These are phyloP conservation scores for Styphnolobium japonicum DNA, from an alignment of 306 rosid genomes.

Conservation along the genomic window DNA sequence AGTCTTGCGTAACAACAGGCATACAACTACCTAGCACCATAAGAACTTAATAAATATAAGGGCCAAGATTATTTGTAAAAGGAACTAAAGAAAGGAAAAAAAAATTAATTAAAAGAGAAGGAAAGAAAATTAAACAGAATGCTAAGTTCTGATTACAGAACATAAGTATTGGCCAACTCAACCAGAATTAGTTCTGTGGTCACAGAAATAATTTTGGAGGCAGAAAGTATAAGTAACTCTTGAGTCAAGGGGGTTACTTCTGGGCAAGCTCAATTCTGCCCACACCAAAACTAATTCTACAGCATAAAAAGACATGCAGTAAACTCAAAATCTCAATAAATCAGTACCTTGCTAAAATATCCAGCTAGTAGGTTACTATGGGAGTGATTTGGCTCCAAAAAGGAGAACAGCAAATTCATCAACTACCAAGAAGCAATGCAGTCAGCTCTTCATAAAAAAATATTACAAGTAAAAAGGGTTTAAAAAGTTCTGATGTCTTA, in stretches of 20 bases:
- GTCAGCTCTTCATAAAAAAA: conserved; percentile 34
- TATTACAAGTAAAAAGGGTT: conserved; percentile 1
- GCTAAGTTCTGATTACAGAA: not conserved
- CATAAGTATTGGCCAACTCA: not conserved
- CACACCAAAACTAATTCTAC: not conserved
- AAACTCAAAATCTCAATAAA: conserved; percentile 28
- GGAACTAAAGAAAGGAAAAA: not conserved
- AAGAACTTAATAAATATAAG: conserved; percentile 28
- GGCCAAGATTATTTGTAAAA: not conserved
- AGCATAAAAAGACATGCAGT: not conserved
- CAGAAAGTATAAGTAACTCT: not conserved
- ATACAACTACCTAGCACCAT: conserved; percentile 85
- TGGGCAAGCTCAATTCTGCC: not conserved
- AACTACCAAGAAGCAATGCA: conserved; percentile 61
- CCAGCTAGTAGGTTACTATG: conserved; percentile 92
- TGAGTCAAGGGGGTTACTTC: not conserved
- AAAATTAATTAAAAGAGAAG: not conserved
- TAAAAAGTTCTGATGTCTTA: conserved; percentile 34
- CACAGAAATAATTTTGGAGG: not conserved
- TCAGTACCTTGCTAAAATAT: conserved; percentile 91
- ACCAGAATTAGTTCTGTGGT: not conserved
- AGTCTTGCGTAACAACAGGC: conserved; percentile 94
- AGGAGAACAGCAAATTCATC: conserved; percentile 88
- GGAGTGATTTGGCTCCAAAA: conserved; percentile 74
- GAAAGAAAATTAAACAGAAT: not conserved